Evolutionary conservation across 2,329 filamentous ascomycete genomes (phyloP).

Genomic region (Myriosclerotinia scirpicola): DNA sequence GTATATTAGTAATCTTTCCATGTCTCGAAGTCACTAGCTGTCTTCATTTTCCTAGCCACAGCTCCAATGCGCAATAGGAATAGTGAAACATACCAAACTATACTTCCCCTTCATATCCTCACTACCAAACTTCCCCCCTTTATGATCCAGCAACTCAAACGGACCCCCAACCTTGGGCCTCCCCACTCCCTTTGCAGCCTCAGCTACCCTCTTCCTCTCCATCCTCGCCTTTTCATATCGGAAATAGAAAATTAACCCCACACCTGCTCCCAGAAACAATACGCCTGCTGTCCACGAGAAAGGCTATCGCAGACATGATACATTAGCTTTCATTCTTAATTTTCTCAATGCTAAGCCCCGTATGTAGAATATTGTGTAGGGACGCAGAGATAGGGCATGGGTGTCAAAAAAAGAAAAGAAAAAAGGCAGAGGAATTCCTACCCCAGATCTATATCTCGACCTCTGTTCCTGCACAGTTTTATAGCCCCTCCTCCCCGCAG

Average conservation of each 20-base stretch:
- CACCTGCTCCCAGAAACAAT: slow-evolving; percentile 79
- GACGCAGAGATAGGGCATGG: neutral
- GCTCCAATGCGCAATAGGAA: neutral
- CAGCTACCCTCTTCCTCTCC: slow-evolving; percentile 83
- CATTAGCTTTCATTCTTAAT: neutral
- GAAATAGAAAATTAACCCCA: slow-evolving; percentile 83
- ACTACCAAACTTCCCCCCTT: slow-evolving; percentile 75
- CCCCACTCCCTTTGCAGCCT: slow-evolving; percentile 90
- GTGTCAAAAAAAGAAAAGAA: neutral
- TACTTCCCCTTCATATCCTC: slow-evolving; percentile 86
- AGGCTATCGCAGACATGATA: slow-evolving; percentile 53
- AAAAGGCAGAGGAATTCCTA: slow-evolving; percentile 24
- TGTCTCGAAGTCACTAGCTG: too few relatives aligned
- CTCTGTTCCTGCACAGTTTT: slow-evolving; percentile 41
- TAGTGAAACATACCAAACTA: slow-evolving; percentile 58
- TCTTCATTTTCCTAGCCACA: too few relatives aligned
- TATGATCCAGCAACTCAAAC: slow-evolving; percentile 79
- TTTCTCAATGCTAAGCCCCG: too few relatives aligned
- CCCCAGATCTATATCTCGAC: slow-evolving; percentile 38
- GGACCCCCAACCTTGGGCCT: slow-evolving; percentile 88
- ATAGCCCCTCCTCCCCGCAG: slow-evolving; percentile 24
- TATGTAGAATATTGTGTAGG: neutral
- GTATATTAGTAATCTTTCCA: neutral
- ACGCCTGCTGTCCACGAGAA: slow-evolving; percentile 91
- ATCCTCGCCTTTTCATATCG: slow-evolving; percentile 89